phyloP scores from a whole-genome alignment of 1,284 basidiomycete species.

The Microbotryum violaceum region DNA sequence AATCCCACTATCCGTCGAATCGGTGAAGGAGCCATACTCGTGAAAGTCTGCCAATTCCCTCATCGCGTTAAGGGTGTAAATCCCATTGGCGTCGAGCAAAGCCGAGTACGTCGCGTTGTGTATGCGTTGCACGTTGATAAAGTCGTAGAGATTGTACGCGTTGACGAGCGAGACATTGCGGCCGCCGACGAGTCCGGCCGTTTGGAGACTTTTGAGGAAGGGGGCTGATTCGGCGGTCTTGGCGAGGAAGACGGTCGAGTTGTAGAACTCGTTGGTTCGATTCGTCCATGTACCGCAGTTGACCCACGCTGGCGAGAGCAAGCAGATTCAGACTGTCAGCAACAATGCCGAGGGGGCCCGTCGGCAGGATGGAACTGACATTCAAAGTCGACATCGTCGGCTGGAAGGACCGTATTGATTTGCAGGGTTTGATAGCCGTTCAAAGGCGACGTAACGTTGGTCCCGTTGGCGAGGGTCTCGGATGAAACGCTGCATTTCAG shows the following conservation, averaged over 20 bases:
- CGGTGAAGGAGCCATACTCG: conserved; percentile 66
- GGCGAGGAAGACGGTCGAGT: conserved; percentile 49
- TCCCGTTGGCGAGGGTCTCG: conserved; percentile 66
- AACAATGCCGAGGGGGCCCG: too few species aligned
- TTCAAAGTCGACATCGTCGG: conserved; percentile 72
- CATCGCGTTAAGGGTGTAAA: neutral
- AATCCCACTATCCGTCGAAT: conserved; percentile 54
- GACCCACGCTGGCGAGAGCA: conserved; percentile 9
- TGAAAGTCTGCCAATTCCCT: conserved; percentile 48
- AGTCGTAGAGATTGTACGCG: conserved; percentile 56
- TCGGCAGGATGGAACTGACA: neutral
- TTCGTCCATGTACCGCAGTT: conserved; percentile 39
- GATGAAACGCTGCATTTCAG: conserved; percentile 50
- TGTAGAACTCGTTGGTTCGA: conserved; percentile 34
- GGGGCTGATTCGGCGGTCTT: conserved; percentile 50
- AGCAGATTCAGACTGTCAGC: too few species aligned
- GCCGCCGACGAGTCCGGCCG: conserved; percentile 55
- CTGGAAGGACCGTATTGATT: conserved; percentile 66
- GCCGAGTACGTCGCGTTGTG: conserved; percentile 72
- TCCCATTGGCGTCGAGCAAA: conserved; percentile 53
- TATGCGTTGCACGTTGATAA: conserved; percentile 42
- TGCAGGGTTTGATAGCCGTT: conserved; percentile 60
- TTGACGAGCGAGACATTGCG: conserved; percentile 60
- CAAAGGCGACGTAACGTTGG: conserved; percentile 62
- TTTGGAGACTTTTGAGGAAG: conserved; percentile 59